Evolutionary conservation across 2,329 filamentous ascomycete species (phyloP).

Genomic region (Aspergillus sp.): DNA sequence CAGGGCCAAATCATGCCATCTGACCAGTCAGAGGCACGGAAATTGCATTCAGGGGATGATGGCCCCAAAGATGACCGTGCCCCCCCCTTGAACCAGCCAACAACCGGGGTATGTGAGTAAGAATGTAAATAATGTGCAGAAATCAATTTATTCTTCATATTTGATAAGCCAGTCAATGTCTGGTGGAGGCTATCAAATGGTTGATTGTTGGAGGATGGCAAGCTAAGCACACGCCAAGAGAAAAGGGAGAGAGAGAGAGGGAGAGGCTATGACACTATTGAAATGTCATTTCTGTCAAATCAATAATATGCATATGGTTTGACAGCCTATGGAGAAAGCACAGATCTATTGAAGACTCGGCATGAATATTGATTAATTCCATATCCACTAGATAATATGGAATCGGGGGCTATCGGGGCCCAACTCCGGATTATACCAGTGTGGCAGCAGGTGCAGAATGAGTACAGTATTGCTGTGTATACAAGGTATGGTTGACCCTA

Average conservation of each 20-base stretch:
- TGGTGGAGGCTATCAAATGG: background rate
- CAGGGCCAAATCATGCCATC: too few relatives aligned
- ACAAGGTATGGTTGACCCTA: too few relatives aligned
- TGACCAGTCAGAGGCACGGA: too few relatives aligned
- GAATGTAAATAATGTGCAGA: too few relatives aligned
- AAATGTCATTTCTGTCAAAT: slow-evolving; percentile 2
- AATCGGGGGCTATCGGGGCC: background rate
- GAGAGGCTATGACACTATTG: background rate
- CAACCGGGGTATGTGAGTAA: too few relatives aligned
- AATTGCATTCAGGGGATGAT: too few relatives aligned
- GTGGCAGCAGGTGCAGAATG: too few relatives aligned
- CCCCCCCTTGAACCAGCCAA: too few relatives aligned
- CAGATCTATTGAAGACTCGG: slow-evolving; percentile 1
- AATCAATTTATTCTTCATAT: too few relatives aligned
- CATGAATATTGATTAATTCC: background rate
- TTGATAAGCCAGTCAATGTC: too few relatives aligned
- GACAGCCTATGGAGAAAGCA: background rate
- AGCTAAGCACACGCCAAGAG: background rate
- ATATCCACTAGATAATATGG: background rate
- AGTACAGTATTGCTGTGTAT: too few relatives aligned
- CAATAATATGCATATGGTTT: background rate
- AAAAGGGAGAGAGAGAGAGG: background rate
- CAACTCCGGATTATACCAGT: background rate
- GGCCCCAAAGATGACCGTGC: too few relatives aligned
- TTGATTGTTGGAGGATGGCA: background rate